A percentile compares a stretch with the other conserved stretches of the same genome.
phyloP scores from a whole-genome alignment of 768 basidiomycete genomes.

The Hypholoma fasciculare region DNA sequence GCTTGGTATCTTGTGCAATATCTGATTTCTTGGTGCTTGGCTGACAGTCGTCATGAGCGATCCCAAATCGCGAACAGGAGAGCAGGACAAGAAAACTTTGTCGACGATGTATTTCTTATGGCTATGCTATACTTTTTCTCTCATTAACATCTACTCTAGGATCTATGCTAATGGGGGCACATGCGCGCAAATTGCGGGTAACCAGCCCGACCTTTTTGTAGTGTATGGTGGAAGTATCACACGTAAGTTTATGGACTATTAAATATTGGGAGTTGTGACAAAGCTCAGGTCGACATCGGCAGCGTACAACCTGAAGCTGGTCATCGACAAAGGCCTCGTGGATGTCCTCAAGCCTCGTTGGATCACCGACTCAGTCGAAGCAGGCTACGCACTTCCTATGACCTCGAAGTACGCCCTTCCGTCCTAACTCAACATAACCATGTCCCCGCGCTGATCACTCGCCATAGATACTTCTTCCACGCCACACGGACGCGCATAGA shows the following conservation, averaged over 20 bases:
- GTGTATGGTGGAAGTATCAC: conserved; percentile 70
- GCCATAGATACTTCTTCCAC: conserved; percentile 74
- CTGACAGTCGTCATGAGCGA: conserved; percentile 73
- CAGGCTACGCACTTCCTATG: conserved; percentile 56
- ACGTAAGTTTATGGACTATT: conserved; percentile 47
- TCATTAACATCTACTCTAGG: too few species aligned
- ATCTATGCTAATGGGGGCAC: conserved; percentile 72
- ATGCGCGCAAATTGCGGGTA: conserved; percentile 59
- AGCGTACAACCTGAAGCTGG: conserved; percentile 72
- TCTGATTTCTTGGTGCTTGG: not conserved
- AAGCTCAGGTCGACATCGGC: not conserved
- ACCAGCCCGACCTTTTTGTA: conserved; percentile 52
- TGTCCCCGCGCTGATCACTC: not conserved
- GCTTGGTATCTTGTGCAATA: not conserved
- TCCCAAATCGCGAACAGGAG: conserved; percentile 66
- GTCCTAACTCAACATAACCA: not conserved
- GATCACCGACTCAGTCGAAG: conserved; percentile 76
- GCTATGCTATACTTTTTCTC: too few species aligned
- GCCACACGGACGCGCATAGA: conserved; percentile 53
- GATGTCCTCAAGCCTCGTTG: conserved; percentile 82
- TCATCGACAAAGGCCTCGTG: conserved; percentile 68
- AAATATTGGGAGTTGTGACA: too few species aligned
- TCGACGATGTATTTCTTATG: conserved; percentile 58
- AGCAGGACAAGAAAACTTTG: conserved; percentile 69
- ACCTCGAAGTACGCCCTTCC: conserved; percentile 55